Percentiles rank a stretch among this genome's conserved stretches.
These are phyloP conservation scores for Scheffersomyces coipomensis DNA, from an alignment of 805 yeast species.

Conservation along the genomic window DNA sequence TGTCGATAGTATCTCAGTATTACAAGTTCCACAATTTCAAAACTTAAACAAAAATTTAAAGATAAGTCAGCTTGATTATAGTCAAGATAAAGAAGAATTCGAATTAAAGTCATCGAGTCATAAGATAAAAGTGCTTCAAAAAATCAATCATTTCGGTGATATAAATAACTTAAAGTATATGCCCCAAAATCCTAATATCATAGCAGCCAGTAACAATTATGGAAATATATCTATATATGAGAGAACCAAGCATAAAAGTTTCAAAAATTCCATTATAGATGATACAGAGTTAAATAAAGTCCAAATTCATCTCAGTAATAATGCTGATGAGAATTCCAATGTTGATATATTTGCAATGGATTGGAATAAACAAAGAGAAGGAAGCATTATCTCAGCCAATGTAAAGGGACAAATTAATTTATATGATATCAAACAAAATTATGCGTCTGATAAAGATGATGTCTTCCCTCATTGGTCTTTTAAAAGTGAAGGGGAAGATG, in stretches of 20 bases:
- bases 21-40: conserved; percentile 30
- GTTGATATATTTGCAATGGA: conserved; percentile 67
- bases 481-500: not conserved
- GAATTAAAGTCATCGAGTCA: conserved; percentile 26
- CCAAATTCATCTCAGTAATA: conserved; percentile 48
- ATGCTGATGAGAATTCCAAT: conserved; percentile 13
- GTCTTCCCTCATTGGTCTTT: not conserved
- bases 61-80: conserved; percentile 34
- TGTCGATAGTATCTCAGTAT: conserved; percentile 44
- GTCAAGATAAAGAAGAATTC: conserved; percentile 39
- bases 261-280: conserved; percentile 23
- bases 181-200: conserved; percentile 85
- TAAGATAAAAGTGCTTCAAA: conserved; percentile 45
- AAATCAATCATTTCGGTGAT: conserved; percentile 67
- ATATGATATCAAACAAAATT: conserved; percentile 61
- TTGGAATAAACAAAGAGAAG: conserved; percentile 71
- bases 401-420: conserved; percentile 61
- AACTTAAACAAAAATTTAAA: conserved; percentile 34
- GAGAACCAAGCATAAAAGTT: conserved; percentile 69
- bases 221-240: conserved; percentile 74
- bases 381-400: conserved; percentile 57
- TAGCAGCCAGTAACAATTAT: conserved; percentile 65
- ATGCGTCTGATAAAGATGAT: not conserved
- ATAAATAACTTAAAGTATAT: conserved; percentile 69
- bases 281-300: conserved; percentile 38